Percentiles rank a stretch among this genome's conserved stretches.
Evolutionary conservation across 805 yeast genomes (phyloP).

Genomic region (Candida taoyuanica): DNA sequence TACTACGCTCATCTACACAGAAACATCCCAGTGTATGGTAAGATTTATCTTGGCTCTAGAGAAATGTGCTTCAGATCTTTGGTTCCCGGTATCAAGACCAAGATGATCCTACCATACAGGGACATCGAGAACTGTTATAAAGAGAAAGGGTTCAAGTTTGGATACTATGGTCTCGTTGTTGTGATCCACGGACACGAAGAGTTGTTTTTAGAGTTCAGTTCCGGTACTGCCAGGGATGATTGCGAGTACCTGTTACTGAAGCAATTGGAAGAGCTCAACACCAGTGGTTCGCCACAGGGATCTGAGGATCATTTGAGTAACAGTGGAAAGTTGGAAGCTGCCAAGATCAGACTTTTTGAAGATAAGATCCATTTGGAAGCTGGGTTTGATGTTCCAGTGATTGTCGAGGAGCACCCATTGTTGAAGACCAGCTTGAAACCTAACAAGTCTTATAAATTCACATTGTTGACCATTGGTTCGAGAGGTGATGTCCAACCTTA

Average conservation of each 20-base stretch:
- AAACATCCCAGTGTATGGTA: conserved; percentile 78
- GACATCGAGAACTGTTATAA: conserved; percentile 68
- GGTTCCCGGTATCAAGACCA: conserved; percentile 70
- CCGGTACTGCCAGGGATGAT: conserved; percentile 63
- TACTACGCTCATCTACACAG: conserved; percentile 68
- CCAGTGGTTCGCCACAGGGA: conserved; percentile 4
- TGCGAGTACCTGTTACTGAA: conserved; percentile 51
- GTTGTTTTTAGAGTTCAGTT: conserved; percentile 70
- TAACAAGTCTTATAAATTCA: conserved; percentile 49
- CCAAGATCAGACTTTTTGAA: conserved; percentile 62
- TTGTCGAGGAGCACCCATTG: conserved; percentile 61
- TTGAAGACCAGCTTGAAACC: conserved; percentile 50
- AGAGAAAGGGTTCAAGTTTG: conserved; percentile 66
- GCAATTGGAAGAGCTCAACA: conserved; percentile 38
- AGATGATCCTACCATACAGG: conserved; percentile 73
- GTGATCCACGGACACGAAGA: conserved; percentile 74
- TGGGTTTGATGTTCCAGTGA: conserved; percentile 64
- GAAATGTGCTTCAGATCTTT: conserved; percentile 78
- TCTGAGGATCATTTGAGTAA: conserved; percentile 19
- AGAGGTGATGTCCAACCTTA: conserved; percentile 98
- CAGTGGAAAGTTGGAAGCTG: conserved; percentile 39
- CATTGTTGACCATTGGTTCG: conserved; percentile 84
- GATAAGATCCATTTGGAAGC: conserved; percentile 54
- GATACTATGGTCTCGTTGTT: conserved; percentile 66
- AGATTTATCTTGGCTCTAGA: conserved; percentile 63